Conservation (phyloP, 805 yeast genomes). For the Metschnikowia colocasiae region DNA sequence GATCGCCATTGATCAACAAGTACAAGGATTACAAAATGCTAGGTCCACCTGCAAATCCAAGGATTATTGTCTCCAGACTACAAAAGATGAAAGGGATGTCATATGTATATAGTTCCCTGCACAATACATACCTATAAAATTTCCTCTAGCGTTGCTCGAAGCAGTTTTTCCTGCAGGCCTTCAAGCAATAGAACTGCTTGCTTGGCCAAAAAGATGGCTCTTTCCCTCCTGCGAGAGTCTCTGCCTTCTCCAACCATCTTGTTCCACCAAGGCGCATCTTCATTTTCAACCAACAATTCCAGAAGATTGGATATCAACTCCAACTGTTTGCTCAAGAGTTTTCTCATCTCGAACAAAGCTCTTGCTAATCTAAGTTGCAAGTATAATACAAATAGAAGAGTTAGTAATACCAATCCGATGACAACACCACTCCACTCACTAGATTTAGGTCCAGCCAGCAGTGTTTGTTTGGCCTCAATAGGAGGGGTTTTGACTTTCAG, state of each 20-base stretch:
- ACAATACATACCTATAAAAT: not conserved
- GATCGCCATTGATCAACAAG: not conserved
- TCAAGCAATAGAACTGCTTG: slow-evolving; percentile 9
- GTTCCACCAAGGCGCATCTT: slow-evolving; percentile 4
- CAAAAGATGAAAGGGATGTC: not conserved
- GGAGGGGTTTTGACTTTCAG: not conserved
- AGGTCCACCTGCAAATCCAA: too few relatives aligned
- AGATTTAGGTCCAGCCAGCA: not conserved
- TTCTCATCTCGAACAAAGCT: slow-evolving; percentile 5
- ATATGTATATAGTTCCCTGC: slow-evolving; percentile 8
- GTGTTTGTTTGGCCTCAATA: not conserved
- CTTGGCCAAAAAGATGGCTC: slow-evolving; percentile 8
- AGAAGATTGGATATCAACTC: slow-evolving; percentile 8
- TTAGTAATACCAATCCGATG: not conserved
- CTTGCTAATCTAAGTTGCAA: slow-evolving; percentile 7
- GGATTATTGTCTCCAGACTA: not conserved
- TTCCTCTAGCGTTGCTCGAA: slow-evolving; percentile 3
- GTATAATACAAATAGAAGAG: slow-evolving; percentile 3
- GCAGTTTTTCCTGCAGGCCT: slow-evolving; percentile 5
- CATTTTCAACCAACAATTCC: slow-evolving; percentile 3
- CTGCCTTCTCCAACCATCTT: not conserved
- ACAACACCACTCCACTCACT: not conserved
- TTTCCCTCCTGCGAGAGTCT: slow-evolving; percentile 4
- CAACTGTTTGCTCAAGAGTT: slow-evolving; percentile 10
- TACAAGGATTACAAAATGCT: too few relatives aligned